Evolutionary conservation across 176 grass and related monocot genomes (phyloP), one percentile per base, ranked within the genome.

Genomic region (Ensete ventricosum): DNA sequence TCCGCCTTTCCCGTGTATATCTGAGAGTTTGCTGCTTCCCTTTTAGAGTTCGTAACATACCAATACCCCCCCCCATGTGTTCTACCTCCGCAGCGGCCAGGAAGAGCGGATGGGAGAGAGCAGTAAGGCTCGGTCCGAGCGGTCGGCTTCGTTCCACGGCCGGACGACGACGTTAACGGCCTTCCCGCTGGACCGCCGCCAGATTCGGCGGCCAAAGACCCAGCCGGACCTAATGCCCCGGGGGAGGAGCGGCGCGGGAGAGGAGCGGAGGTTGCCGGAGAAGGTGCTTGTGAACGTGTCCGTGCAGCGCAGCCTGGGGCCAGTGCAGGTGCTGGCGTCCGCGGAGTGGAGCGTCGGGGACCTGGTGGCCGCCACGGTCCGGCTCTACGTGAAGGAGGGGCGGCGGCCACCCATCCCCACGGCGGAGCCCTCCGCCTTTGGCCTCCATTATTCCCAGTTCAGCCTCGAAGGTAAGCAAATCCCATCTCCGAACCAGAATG

Each of bases 71-170:
- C 29, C 29, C 29, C 29, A 5, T 34, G 3, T 5, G 29, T 34
- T 34, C 3, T 3, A 20, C 71, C 52, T 8, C 52, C 52, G 51
- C 22, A n/a, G 21, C 49, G 52, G 67, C 8, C 67, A 69, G 8
- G 67, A 50, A 69, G 67, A 69, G 67, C 27, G 19, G 67, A 34
- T 14, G 14, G 0, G 27, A 43, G 22, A 24, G 2, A 50, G 27
- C 48, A 69, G 9, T 77, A 80, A 34, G 59, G 17, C 59, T 14
- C 59, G 17, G 19, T n/a, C n/a, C 59, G 59, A 9, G 81, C 75
- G 85, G 70, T 77, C 74, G 43, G 76, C 86, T 34, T 96, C 92
- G 34, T 96, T 91, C 81, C 88, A 89, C 67, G 84, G 92, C 24
- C 76, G 82, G 55, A 16, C 57, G 64, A 77, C 76, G 75, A 67